Base-by-base conservation (phyloP, 768 basidiomycete genomes). In the Filobasidium floriforme region DNA sequence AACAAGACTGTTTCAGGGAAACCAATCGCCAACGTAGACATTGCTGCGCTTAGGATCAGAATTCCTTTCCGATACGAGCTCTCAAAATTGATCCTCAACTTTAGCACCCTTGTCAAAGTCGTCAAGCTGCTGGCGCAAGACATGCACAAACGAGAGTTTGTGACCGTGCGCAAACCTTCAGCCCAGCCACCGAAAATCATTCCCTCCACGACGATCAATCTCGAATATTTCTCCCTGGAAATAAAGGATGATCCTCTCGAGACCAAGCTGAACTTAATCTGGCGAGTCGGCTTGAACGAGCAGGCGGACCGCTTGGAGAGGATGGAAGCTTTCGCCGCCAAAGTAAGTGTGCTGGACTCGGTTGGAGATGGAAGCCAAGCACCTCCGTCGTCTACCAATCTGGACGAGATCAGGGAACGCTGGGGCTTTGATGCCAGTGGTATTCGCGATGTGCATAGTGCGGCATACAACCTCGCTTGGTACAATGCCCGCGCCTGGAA, bases 191-290 rank as follows among this genome's bases (percentile, higher is more conserved):
- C 92, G 0, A 96, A 91, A 77, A 70, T 74, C 0, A 79, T 92
- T 1, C 90, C 90, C 0, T 81, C 82, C 62, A 73, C 93, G 54
- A 79, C 80, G 0, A 73, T 94, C 54, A 80, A 75, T 11, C 76
- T 92, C 60, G 81, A 82, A n/a, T 81, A 81, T 52, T 72, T 94
- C 41, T 85, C 85, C 59, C 72, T 90, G 10, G 92, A 96, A 77
- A 86, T 86, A 28, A 85, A 86, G 26, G 93, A 98, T 76, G 89
- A 92, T 71, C 84, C 87, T 0, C 85, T 96, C 65, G 93, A 98
- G 77, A 83, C 84, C 18, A 84, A 82, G 66, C 79, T 96, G 22
- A 88, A 85, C 41, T 81, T 88, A 10, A 88, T 90, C 37, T 89
- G 85, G 82, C 82, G 84, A 66, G 83, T 85, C 59, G 92, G 90